Evolutionary conservation across 163 green algal genomes (phyloP).

Genomic region (Scenedesmus sp.): DNA sequence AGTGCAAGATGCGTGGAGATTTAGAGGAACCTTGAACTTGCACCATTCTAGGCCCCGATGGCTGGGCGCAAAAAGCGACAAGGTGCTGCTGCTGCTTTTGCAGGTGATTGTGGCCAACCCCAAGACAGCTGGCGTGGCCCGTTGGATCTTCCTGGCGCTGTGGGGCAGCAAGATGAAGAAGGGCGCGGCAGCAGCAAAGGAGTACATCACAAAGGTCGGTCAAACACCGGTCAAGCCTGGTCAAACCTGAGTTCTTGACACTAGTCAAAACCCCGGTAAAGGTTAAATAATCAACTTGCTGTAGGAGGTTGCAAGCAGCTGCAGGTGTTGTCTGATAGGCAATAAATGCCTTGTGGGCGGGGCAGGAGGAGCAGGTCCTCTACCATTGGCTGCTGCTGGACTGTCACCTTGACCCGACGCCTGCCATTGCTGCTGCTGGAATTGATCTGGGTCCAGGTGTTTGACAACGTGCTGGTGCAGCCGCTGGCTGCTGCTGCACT

Average conservation of each 20-base stretch:
- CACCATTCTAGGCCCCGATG: too few species aligned
- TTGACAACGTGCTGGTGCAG: constrained; percentile 83
- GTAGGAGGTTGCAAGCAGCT: too few species aligned
- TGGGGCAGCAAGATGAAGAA: constrained; percentile 79
- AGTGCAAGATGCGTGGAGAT: too few species aligned
- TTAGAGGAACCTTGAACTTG: too few species aligned
- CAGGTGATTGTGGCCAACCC: constrained; percentile 87
- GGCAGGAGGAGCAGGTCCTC: too few species aligned
- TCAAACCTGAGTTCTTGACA: too few species aligned
- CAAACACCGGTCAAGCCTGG: too few species aligned
- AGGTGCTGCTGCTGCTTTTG: constrained; percentile 2
- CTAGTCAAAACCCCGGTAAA: too few species aligned
- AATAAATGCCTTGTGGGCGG: background rate
- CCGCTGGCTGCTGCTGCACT: constrained; percentile 45
- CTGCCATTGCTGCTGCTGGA: background rate
- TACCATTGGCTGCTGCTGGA: background rate
- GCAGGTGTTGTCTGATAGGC: background rate
- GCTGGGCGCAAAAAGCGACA: too few species aligned
- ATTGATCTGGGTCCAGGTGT: constrained; percentile 62
- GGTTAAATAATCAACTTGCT: too few species aligned
- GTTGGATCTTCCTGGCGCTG: constrained; percentile 93
- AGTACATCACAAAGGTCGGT: constrained; percentile 63
- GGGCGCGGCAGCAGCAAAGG: constrained; percentile 60
- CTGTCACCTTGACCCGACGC: too few species aligned
- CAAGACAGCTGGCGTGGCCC: constrained; percentile 89